Conservation (phyloP, 192 early-diverging fungal species). For the Coemansia sp. region DNA sequence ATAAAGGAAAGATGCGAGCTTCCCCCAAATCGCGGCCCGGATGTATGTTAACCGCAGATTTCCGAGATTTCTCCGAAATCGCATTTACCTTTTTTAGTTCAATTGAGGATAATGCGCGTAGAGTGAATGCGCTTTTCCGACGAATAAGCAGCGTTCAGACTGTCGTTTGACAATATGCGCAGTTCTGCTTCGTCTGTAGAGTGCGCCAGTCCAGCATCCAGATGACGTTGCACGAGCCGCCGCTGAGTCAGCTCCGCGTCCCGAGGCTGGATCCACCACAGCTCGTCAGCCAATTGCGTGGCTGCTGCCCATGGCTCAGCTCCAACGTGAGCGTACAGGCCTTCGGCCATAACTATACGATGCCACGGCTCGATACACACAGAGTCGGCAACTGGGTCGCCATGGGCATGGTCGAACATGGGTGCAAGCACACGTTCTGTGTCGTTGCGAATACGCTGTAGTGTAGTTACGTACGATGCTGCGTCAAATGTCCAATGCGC, state of each 20-base stretch:
- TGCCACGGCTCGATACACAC: slow-evolving; percentile 38
- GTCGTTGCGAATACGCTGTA: slow-evolving; percentile 13
- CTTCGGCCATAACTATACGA: slow-evolving; percentile 57
- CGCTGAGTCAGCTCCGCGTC: slow-evolving; percentile 17
- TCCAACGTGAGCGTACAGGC: slow-evolving; percentile 52
- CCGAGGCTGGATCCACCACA: slow-evolving; percentile 50
- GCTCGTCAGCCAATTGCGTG: slow-evolving; percentile 37
- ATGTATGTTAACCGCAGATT: neutral
- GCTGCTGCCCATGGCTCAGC: slow-evolving; percentile 47
- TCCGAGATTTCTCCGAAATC: neutral
- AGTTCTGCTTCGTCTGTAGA: slow-evolving; percentile 18
- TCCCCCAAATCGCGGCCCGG: neutral
- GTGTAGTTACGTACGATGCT: slow-evolving; percentile 22
- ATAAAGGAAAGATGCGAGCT: neutral
- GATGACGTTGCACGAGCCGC: slow-evolving; percentile 51
- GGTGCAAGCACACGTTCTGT: slow-evolving; percentile 23
- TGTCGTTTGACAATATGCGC: slow-evolving; percentile 36
- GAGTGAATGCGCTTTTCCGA: slow-evolving; percentile 24
- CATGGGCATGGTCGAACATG: slow-evolving; percentile 55
- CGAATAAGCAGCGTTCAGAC: slow-evolving; percentile 30
- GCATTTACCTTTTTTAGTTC: too few relatives aligned
- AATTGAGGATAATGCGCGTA: slow-evolving; percentile 35
- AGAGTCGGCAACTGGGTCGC: slow-evolving; percentile 54
- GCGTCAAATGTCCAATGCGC: slow-evolving; percentile 61
- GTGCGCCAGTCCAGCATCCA: slow-evolving; percentile 42